Percentiles rank a stretch among this genome's conserved stretches.
Evolutionary conservation across 1,284 basidiomycete species (phyloP).

Genomic region (Chiua sp.): DNA sequence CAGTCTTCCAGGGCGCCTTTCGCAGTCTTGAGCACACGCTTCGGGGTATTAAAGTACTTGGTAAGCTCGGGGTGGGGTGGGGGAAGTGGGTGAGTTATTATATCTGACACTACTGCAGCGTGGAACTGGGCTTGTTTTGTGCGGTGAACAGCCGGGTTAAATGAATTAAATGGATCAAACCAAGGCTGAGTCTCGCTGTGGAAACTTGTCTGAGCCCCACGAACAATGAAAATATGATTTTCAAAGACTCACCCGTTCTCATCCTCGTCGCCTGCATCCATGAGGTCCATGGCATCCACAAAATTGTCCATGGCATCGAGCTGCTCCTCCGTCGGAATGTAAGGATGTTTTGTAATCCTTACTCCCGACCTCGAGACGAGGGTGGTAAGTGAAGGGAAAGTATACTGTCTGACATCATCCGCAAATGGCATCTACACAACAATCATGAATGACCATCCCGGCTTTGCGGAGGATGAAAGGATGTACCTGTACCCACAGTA

Average conservation of each 20-base stretch:
- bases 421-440: conserved; percentile 86
- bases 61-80: conserved; percentile 85
- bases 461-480: not conserved
- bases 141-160: conserved; percentile 91
- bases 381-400: conserved; percentile 82
- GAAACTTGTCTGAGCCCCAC: conserved; percentile 2
- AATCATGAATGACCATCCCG: not conserved
- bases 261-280: conserved; percentile 70
- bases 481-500: conserved; percentile 82
- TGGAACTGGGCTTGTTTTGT: conserved; percentile 94
- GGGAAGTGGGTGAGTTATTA: conserved; percentile 76
- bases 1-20: conserved; percentile 63
- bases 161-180: conserved; percentile 81
- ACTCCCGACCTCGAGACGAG: conserved; percentile 83
- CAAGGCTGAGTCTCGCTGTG: conserved; percentile 67
- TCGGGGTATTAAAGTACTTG: conserved; percentile 85
- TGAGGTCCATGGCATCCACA: conserved; percentile 88
- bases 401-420: conserved; percentile 89
- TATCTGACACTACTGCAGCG: conserved; percentile 76
- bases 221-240: not conserved
- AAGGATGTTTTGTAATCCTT: conserved; percentile 74
- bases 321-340: conserved; percentile 84
- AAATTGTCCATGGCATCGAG: conserved; percentile 84
- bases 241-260: conserved; percentile 65
- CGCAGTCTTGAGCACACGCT: conserved; percentile 64